Evolutionary conservation across 768 basidiomycete species (phyloP), one percentile per base, ranked within the genome.

Genomic region (Exidia glandulosa): DNA sequence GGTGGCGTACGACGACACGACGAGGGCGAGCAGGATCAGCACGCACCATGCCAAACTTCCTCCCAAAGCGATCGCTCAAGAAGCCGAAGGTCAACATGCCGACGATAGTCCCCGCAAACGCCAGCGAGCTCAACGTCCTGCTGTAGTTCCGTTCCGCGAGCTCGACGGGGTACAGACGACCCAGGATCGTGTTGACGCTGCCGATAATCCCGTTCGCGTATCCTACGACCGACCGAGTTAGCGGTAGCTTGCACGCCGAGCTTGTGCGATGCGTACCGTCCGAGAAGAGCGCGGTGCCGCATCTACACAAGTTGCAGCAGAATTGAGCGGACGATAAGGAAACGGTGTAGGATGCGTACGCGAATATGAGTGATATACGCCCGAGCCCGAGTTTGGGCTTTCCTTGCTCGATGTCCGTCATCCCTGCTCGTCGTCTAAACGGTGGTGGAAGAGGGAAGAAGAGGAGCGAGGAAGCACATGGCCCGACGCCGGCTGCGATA

Each of bases 231-330:
- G n/a, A 34, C 32, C 32, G 23, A 25, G 58, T 29, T 25, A 27
- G 9, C 60, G 34, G 47, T 16, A 14, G 32, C 58, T 7, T n/a
- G 50, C 50, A 50, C 36, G 36, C 55, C n/a, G 37, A 54, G 33
- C 34, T 19, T 9, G 54, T 5, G 32, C 30, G 10, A 4, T 12
- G 36, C 64, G 30, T 72, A 87, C 89, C 90, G 70, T 93, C 90
- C 30, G 89, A 90, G 74, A 93, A 91, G 50, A 92, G 75, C 47
- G 90, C 90, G 2, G 90, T 93, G 67, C 90, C 90, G 69, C 90
- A 91, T 16, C 88, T 90, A 45, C 10, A 45, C 36, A 36, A 10
- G 63, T 9, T 23, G 27, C 47, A 57, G 31, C 48, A 47, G 25
- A 47, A 54, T 57, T 57, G 57, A 50, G 33, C 57, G 45, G 45